Evolutionary conservation across 768 basidiomycete genomes (phyloP).

Genomic region (Collybia sp.): DNA sequence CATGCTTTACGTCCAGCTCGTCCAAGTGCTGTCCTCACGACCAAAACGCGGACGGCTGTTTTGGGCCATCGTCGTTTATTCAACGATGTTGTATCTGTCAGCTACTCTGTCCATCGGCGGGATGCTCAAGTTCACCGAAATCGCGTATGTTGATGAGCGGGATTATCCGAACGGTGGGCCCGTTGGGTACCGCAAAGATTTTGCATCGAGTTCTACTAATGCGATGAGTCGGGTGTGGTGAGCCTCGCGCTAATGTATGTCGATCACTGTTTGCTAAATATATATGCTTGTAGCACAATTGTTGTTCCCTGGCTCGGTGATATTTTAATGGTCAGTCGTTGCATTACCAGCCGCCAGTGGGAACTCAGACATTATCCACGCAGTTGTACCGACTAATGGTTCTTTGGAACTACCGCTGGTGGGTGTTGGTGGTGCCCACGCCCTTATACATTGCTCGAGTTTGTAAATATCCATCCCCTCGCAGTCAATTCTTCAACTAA

Average conservation of each 20-base stretch:
- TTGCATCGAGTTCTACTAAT: slow-evolving; percentile 18
- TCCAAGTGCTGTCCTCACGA: slow-evolving; percentile 27
- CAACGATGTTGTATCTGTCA: slow-evolving; percentile 24
- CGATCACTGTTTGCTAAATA: not conserved
- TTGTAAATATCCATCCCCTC: slow-evolving; percentile 15
- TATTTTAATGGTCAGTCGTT: slow-evolving; percentile 24
- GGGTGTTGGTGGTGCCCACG: slow-evolving; percentile 19
- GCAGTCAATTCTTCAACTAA: not conserved
- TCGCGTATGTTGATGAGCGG: slow-evolving; percentile 21
- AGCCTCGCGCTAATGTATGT: slow-evolving; percentile 2
- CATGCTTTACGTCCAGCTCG: slow-evolving; percentile 34
- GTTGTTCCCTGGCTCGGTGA: slow-evolving; percentile 31
- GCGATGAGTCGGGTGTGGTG: slow-evolving; percentile 28
- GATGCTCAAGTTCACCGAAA: slow-evolving; percentile 25
- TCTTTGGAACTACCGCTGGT: slow-evolving; percentile 27
- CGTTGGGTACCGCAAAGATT: slow-evolving; percentile 8
- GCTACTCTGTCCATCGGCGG: slow-evolving; percentile 24
- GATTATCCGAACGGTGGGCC: slow-evolving; percentile 9
- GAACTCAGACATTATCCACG: not conserved
- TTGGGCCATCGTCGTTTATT: slow-evolving; percentile 29
- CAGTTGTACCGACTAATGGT: slow-evolving; percentile 30
- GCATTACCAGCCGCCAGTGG: not conserved
- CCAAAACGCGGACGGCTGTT: slow-evolving; percentile 28
- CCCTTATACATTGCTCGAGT: slow-evolving; percentile 26
- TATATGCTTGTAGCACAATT: slow-evolving; percentile 17